Percentiles rank a stretch among this genome's conserved stretches.
Evolutionary conservation across 192 early-diverging fungal species (phyloP).

Genomic region (Thoreauomyces humboldtii): DNA sequence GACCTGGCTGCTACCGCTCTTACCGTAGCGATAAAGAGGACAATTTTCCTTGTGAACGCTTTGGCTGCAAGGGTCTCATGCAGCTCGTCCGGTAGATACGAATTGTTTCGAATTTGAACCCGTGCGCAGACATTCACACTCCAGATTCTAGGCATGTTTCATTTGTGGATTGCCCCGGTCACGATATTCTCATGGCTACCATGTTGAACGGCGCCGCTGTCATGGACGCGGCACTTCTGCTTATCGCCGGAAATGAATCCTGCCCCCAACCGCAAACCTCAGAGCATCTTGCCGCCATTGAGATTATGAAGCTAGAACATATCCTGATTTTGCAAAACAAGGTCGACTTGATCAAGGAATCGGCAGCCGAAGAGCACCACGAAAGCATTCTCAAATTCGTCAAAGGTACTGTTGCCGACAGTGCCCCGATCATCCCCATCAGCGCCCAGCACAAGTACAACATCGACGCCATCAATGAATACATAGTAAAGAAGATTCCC

Average conservation of each 20-base stretch:
- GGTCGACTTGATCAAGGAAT: constrained; percentile 94
- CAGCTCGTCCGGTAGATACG: too few relatives aligned
- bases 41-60: constrained; percentile 82
- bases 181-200: constrained; percentile 99
- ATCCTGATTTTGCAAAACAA: constrained; percentile 99
- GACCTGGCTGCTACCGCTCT: constrained; percentile 95
- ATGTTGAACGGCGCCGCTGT: constrained; percentile 97
- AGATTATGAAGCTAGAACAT: constrained; percentile 97
- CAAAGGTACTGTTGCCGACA: constrained; percentile 91
- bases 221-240: constrained; percentile 96
- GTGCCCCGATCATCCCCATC: constrained; percentile 94
- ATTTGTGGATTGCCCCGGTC: constrained; percentile 99
- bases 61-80: constrained; percentile 84
- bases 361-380: constrained; percentile 85
- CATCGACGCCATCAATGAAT: constrained; percentile 96
- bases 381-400: constrained; percentile 88
- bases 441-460: constrained; percentile 99
- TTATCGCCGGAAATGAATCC: constrained; percentile 97
- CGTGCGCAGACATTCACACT: too few relatives aligned
- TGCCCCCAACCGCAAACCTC: constrained; percentile 99
- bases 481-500: constrained; percentile 94
- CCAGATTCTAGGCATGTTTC: constrained; percentile 97
- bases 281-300: constrained; percentile 98
- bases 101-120: too few relatives aligned
- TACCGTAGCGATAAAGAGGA: constrained; percentile 80